Evolutionary conservation across 2,329 filamentous ascomycete genomes (phyloP).

Genomic region (Fusarium annulatum): DNA sequence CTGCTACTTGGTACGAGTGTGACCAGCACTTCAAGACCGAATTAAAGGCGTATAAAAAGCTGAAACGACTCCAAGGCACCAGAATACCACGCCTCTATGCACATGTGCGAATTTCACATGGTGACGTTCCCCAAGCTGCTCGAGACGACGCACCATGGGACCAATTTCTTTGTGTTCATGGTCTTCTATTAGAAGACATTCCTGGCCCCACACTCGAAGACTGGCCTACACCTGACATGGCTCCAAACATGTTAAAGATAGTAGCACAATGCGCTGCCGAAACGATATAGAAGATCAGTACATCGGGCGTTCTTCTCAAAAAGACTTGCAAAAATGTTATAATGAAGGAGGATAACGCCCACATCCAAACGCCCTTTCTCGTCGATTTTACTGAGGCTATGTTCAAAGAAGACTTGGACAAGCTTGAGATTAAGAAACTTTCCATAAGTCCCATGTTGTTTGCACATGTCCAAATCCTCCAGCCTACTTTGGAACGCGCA

Average conservation of each 20-base stretch:
- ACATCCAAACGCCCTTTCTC: neutral
- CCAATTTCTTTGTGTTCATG: neutral
- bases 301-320: neutral
- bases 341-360: neutral
- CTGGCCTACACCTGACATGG: rapidly evolving
- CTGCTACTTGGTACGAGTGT: neutral
- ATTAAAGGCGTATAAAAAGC: neutral
- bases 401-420: neutral
- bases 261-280: neutral
- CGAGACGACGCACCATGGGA: rapidly evolving
- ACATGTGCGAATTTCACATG: neutral
- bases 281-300: neutral
- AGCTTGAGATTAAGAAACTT: neutral
- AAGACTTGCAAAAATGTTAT: neutral
- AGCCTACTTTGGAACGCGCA: neutral
- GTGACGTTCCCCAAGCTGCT: rapidly evolving
- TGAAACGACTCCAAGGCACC: neutral
- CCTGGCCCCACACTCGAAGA: neutral
- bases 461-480: neutral
- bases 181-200: neutral
- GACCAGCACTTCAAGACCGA: neutral
- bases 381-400: neutral
- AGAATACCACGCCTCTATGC: neutral
- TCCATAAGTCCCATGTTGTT: rapidly evolving
- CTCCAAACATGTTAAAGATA: rapidly evolving